Evolutionary conservation across 2,329 filamentous ascomycete species (phyloP).

Genomic region (Colletotrichum cordylinicola): DNA sequence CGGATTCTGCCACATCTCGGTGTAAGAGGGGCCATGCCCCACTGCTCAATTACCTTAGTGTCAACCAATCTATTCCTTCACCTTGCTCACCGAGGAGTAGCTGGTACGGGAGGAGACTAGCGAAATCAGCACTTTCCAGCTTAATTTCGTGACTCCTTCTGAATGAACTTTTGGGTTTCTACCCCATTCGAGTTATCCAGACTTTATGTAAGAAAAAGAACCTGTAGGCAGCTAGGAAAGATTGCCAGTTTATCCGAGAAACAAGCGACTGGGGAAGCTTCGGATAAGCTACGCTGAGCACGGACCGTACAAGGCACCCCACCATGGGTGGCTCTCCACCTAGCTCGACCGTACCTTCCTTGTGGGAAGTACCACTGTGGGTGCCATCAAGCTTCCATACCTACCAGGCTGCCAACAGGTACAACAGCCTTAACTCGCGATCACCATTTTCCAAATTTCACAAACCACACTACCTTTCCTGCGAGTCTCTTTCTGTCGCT

Average conservation of each 20-base stretch:
- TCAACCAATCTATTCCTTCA: background rate
- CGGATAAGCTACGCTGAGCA: background rate
- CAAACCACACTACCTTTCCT: background rate
- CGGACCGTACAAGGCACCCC: constrained; percentile 5
- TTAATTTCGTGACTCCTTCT: background rate
- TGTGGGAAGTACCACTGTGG: background rate
- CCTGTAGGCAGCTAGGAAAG: background rate
- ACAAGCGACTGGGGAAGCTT: background rate
- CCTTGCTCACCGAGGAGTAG: background rate
- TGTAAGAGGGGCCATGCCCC: background rate
- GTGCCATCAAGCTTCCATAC: background rate
- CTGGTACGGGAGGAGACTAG: background rate
- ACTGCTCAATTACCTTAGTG: background rate
- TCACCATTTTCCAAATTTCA: background rate
- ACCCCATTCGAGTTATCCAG: background rate
- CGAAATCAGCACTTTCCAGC: background rate
- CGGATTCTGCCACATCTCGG: background rate
- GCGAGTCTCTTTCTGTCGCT: background rate
- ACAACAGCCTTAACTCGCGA: background rate
- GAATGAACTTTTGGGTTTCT: background rate
- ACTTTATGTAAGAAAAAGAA: background rate
- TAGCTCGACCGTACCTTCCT: background rate
- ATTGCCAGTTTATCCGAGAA: background rate
- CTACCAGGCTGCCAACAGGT: background rate
- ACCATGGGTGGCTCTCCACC: background rate